Evolutionary conservation across 805 yeast genomes (phyloP), one percentile per base, ranked within the genome.

Genomic region (Candida alai): DNA sequence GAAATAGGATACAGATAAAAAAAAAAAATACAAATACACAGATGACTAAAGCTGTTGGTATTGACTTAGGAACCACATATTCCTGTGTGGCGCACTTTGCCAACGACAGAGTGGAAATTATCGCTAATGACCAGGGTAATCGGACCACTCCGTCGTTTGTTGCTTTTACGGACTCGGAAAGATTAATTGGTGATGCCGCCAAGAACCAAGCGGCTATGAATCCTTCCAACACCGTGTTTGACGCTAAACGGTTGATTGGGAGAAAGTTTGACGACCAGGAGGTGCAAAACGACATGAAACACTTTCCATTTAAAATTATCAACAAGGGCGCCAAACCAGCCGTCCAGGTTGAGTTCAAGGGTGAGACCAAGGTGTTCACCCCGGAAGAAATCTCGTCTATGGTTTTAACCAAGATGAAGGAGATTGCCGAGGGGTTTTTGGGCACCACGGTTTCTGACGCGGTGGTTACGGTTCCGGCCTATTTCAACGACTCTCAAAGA

Each of bases 141-240:
- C 84, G 97, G 74, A 90, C 95, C 43, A 89, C 97, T 13, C 97
- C 97, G 23, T 88, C 97, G 22, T 89, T 84, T 61, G 97, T 90
- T 43, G 96, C 95, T 34, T 89, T 89, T 78, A 87, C 95, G 19
- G 96, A 87, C 58, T 76, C 89, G 25, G 97, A 90, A 71, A 83
- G 96, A 70, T 74, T 88, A 54, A 88, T 88, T 52, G 96, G 96
- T 65, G 96, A 88, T 68, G 95, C 97, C 50, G 97, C 97, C 42
- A 90, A 90, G 80, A 89, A 90, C 68, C 97, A 90, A 72, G 96
- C 96, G 37, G 96, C 97, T 47, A 84, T 89, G 80, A 90, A 90
- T 71, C 97, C 97, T 35, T 49, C 70, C 41, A 89, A 89, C 76
- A 89, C 97, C 28, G 89, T 89, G 42, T 89, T 89, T 55, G 97